Percentiles rank a stretch among this genome's conserved stretches.
These are phyloP conservation scores for Dothideomycetidae sp. DNA, from an alignment of 2,329 filamentous ascomycete genomes.

Conservation along the genomic window DNA sequence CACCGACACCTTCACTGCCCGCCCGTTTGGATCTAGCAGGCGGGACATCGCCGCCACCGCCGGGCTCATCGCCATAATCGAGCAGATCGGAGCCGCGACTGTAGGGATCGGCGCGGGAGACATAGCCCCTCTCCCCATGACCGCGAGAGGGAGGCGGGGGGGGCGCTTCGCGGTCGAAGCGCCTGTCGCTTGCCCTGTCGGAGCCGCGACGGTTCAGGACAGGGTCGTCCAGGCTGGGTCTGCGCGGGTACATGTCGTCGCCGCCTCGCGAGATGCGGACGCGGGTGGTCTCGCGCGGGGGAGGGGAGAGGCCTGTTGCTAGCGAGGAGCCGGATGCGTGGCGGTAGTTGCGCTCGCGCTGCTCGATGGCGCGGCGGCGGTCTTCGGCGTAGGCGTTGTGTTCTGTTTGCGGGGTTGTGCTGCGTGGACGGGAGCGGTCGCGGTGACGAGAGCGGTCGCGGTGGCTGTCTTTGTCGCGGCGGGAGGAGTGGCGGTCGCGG, in stretches of 20 bases:
- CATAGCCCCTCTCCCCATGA: constrained; percentile 79
- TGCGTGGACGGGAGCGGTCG: constrained; percentile 26
- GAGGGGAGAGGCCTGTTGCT: constrained; percentile 21
- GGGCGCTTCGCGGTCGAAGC: constrained; percentile 57
- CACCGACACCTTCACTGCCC: constrained; percentile 1
- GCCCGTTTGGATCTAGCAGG: constrained; percentile 17
- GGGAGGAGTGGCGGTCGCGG: constrained; percentile 31
- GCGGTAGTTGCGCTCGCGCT: constrained; percentile 85
- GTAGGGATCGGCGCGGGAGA: constrained; percentile 64
- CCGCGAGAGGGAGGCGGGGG: too few species aligned
- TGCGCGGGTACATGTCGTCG: constrained; percentile 13
- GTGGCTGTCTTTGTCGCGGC: constrained; percentile 34
- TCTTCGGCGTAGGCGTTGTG: constrained; percentile 56
- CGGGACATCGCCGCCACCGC: constrained; percentile 47
- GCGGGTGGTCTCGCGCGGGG: constrained; percentile 21
- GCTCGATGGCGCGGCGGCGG: constrained; percentile 80
- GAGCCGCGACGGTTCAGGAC: constrained; percentile 12
- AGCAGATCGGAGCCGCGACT: constrained; percentile 72
- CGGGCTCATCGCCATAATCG: constrained; percentile 65
- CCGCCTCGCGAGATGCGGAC: constrained; percentile 1
- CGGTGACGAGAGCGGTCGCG: constrained; percentile 47
- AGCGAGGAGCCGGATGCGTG: constrained; percentile 42
- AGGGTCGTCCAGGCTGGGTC: constrained; percentile 7
- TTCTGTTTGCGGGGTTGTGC: constrained; percentile 24
- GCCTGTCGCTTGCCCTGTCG: constrained; percentile 71